Evolutionary conservation across 2,329 filamentous ascomycete genomes (phyloP).

Genomic region (Lasiodiplodia gonubiensis): DNA sequence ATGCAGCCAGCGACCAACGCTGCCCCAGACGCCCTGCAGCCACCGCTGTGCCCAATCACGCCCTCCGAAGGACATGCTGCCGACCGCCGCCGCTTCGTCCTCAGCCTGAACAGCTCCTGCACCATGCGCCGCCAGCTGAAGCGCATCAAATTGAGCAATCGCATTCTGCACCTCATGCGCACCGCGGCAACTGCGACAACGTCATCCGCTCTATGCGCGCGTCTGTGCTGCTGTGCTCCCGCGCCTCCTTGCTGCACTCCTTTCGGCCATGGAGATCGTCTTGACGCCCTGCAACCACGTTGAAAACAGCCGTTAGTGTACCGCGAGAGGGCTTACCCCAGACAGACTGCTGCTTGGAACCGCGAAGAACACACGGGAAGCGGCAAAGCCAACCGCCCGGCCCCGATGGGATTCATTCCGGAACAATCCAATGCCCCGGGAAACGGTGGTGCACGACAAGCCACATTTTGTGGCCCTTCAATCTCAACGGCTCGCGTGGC

Average conservation of each 20-base stretch:
- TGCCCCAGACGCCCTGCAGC: neutral
- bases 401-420: neutral
- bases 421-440: neutral
- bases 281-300: neutral
- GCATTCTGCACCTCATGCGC: neutral
- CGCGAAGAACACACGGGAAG: neutral
- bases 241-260: neutral
- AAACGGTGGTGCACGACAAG: neutral
- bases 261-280: neutral
- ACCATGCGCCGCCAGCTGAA: neutral
- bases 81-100: constrained; percentile 1
- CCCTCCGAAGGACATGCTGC: neutral
- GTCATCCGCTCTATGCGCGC: neutral
- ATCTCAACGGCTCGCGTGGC: constrained; percentile 10
- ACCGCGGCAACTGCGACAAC: neutral
- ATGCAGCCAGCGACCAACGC: neutral
- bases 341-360: constrained; percentile 10
- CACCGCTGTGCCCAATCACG: neutral
- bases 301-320: constrained; percentile 2
- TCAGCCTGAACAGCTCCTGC: neutral
- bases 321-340: neutral
- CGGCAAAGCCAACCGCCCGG: neutral
- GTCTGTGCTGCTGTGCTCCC: neutral
- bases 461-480: neutral
- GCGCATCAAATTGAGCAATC: neutral